These are phyloP conservation scores for Rhizopus arrhizus DNA, from an alignment of 371 early-diverging fungal species.

Conservation along the genomic window DNA sequence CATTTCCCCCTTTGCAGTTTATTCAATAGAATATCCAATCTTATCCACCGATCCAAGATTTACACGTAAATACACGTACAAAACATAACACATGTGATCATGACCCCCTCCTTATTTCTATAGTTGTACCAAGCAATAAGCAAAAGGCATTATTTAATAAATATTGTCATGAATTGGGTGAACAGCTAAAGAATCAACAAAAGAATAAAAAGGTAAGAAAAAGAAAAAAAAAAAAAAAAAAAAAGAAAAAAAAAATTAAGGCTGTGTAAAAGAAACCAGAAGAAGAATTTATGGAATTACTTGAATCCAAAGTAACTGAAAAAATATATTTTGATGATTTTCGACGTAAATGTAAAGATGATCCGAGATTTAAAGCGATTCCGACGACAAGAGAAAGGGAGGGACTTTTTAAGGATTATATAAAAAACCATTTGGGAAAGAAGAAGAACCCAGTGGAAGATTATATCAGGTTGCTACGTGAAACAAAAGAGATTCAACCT, in stretches of 20 bases:
- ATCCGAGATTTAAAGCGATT: constrained; percentile 55
- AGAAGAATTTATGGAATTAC: constrained; percentile 53
- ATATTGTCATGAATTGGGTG: constrained; percentile 64
- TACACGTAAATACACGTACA: constrained; percentile 36
- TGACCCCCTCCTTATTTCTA: not conserved
- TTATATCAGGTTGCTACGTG: constrained; percentile 51
- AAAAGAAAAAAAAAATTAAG: constrained; percentile 9
- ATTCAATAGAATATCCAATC: constrained; percentile 68
- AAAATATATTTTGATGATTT: constrained; percentile 70
- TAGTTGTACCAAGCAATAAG: constrained; percentile 41
- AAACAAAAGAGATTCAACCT: constrained; percentile 46
- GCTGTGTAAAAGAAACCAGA: constrained; percentile 40
- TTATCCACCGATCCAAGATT: constrained; percentile 62
- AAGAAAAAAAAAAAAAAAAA: constrained; percentile 27
- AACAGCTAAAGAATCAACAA: constrained; percentile 56
- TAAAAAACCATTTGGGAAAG: constrained; percentile 39
- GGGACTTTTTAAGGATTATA: constrained; percentile 58
- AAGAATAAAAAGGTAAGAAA: constrained; percentile 39
- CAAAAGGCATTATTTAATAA: constrained; percentile 70
- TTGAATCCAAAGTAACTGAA: constrained; percentile 47
- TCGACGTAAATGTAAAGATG: constrained; percentile 60
- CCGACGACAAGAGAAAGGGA: constrained; percentile 52
- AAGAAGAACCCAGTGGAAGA: constrained; percentile 36
- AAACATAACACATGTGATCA: too few species aligned
- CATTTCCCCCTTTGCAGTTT: constrained; percentile 74